These are phyloP conservation scores for Globisporangium nunn DNA, from an alignment of 352 stramenopile genomes.

Conservation along the genomic window DNA sequence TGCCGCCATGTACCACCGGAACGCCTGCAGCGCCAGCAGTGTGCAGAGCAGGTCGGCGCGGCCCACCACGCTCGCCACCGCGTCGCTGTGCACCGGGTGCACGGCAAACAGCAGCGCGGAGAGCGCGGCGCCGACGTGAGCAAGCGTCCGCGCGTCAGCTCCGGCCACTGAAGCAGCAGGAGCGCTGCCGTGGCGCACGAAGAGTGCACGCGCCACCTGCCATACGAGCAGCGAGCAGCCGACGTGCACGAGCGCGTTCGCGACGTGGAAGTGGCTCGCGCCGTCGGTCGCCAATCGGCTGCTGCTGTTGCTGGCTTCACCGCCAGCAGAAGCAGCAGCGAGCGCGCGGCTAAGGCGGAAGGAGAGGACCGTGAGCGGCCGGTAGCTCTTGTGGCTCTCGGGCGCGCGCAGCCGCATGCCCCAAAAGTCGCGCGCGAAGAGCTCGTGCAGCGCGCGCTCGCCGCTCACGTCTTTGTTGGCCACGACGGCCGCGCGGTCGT, in stretches of 20 bases:
- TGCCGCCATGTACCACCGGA: slow-evolving; percentile 46
- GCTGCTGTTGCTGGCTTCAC: slow-evolving; percentile 5
- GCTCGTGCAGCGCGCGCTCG: slow-evolving; percentile 18
- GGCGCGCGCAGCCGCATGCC: slow-evolving; percentile 41
- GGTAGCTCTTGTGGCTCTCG: slow-evolving; percentile 80
- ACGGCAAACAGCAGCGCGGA: slow-evolving; percentile 86
- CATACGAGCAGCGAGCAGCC: slow-evolving; percentile 53
- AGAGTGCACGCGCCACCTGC: slow-evolving; percentile 29
- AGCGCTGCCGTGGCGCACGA: slow-evolving; percentile 4
- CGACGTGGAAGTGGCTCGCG: slow-evolving; percentile 41
- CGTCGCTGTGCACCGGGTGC: slow-evolving; percentile 89
- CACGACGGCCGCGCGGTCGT: slow-evolving; percentile 72
- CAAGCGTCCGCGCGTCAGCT: not conserved
- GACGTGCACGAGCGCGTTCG: slow-evolving; percentile 65
- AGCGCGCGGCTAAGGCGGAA: slow-evolving; percentile 47
- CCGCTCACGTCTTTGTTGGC: slow-evolving; percentile 41
- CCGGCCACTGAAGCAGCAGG: not conserved
- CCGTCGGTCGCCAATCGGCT: not conserved
- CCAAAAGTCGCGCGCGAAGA: slow-evolving; percentile 81
- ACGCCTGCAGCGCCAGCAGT: slow-evolving; percentile 48
- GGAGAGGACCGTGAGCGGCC: slow-evolving; percentile 63
- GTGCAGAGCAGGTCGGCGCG: slow-evolving; percentile 86
- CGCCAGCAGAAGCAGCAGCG: slow-evolving; percentile 10
- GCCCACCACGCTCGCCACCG: slow-evolving; percentile 87
- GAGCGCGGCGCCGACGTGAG: slow-evolving; percentile 12